Evolutionary conservation across 2,329 filamentous ascomycete species (phyloP), one percentile per base, ranked within the genome.

Genomic region (Chaetomium sp.): DNA sequence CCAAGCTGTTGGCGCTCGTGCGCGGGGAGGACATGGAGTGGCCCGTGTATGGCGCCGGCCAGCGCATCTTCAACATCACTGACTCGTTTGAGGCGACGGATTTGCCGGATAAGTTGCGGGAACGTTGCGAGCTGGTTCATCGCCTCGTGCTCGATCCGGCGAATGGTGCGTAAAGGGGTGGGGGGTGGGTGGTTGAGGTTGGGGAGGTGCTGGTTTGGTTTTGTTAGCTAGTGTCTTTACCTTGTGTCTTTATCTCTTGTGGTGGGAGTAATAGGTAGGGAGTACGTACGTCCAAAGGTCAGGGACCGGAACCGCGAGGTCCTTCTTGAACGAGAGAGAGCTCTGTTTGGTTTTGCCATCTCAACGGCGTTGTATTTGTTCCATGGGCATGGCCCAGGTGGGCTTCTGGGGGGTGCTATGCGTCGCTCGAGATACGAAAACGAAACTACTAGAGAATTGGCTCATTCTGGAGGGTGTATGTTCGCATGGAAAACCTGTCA

Each of bases 41-140:
- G 56, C 56, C 56, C 23, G 4, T 13, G 56, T 58, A 58, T 29
- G 38, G 56, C 3, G 19, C 27, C 3, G 38, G 33, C n/a, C 31
- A 58, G 23, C 19, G 13, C 3, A 12, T 58, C 19, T 31, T 8
- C 38, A 58, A 58, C 54, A 58, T 58, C 29, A 47, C 56, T 19
- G 25, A 45, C 38, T 29, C 55, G 19, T 57, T 57, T 12, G 55
- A 57, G 55, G 55, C 55, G 35, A 47, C 38, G 21, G 12, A 4
- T 0, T 9, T 57, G 29, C 55, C 55, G 23, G 21, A 23, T 9
- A n/a, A 29, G 35, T 21, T 47, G 10, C 35, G 31, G 19, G 23
- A 27, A 3, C 55, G 55, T 8, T 57, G 55, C 6, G 35, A 57
- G 3, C 2, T 57, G 35, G 6, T 57, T 16, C 45, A 47, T 12